Base-by-base conservation (phyloP, 2,329 filamentous ascomycete genomes). In the Neonectria punicea region DNA sequence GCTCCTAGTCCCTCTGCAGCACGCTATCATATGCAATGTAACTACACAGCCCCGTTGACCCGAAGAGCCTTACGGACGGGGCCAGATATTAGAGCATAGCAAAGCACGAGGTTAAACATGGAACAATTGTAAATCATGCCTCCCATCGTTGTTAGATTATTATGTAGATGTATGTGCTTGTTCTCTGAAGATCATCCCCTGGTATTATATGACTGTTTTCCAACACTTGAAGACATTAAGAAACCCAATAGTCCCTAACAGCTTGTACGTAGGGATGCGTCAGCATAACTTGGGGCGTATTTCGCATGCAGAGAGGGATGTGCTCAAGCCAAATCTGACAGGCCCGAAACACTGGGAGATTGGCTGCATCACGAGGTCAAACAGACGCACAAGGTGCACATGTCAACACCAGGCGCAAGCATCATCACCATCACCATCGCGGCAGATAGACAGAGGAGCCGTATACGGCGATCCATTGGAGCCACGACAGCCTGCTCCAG, bases 401-500 rank as follows among this genome's bases (percentile, higher is more conserved):
- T 53, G 70, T 68, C 69, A 69, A 65, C 39, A 57, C 25, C 46
- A 58, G 49, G 46, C 65, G 59, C 61, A 65, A 67, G 60, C 53
- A 51, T 56, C 63, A 54, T 61, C 51, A 10, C 9, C 30, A 30
- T 10, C 30, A 41, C 39, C 53, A 13, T 46, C 39, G 11, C 39
- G 34, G 25, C 36, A 41, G 22, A 28, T 41, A 47, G 49, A 14
- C 20, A 16, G 20, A n/a, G 14, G 46, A 22, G 13, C 30, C 22
- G 8, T 8, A 16, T 8, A 53, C 46, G 16, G 3, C 9, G 28
- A 34, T 70, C 58, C 30, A 74, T 66, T 74, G 72, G 72, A 68
- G 68, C 72, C 72, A 74, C 72, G 72, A 73, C 72, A 74, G 47
- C 59, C 56, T 53, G 55, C 16, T 56, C 32, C 36, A 30, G 60